Evolutionary conservation across 441 rosid genomes (phyloP), one percentile per base, ranked within the genome.

Genomic region (Codiaeum variegatum): DNA sequence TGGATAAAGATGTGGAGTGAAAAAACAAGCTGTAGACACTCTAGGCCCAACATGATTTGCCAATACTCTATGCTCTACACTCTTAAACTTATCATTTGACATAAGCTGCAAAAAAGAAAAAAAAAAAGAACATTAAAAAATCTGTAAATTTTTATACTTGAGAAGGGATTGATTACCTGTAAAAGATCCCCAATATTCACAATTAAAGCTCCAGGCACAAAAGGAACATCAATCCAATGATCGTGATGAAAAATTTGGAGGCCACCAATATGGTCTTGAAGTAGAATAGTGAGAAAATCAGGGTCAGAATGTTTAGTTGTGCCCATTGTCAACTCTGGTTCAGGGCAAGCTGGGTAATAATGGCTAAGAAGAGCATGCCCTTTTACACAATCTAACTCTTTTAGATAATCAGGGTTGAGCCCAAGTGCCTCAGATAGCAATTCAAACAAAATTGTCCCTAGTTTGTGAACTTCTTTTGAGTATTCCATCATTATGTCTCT

Each of bases 201-300:
- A 18, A 90, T 80, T 38, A 92, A 88, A 31, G 92, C 90, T 55
- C 73, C 80, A 0, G 97, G 87, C 29, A 81, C 86, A 38, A 96
- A 94, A 71, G 77, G 82, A 15, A 92, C 88, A 4, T 87, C 81
- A 47, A 90, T 54, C 96, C 97, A 92, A 75, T 76, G 86, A 29
- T 82, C 82, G 46, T 88, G 85, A 76, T 80, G 82, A 38, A 89
- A 80, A 23, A 92, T 76, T 69, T 89, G 97, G 66, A 92, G 86
- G 13, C 97, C 96, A 31, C 94, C 94, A 7, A 91, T 86, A 42
- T 85, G 82, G 47, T 90, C 96, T 77, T 92, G 96, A 40, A 83
- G 75, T 58, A 92, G 78, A 66, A 90, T 72, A 0, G 97, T 90
- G 76, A 92, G 85, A 80, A 92, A 90, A 76, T 88, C 86, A 67